phyloP scores from a whole-genome alignment of 441 rosid genomes.

The Bocquillonia castaneifolia region DNA sequence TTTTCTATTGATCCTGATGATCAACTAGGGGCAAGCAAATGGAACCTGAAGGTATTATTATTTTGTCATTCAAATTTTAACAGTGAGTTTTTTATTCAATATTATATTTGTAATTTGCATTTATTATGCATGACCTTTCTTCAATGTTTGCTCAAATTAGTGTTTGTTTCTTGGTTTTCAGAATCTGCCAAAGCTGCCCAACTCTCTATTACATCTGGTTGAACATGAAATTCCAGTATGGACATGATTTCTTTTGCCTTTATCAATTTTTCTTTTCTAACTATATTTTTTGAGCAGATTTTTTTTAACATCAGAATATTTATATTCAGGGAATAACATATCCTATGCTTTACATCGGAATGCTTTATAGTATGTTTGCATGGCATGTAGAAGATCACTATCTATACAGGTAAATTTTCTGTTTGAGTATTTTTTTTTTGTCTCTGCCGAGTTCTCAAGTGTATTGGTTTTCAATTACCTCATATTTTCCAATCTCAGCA shows the following conservation, averaged over 20 bases:
- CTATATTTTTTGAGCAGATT: background rate
- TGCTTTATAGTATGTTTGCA: slow-evolving; percentile 55
- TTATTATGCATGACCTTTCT: background rate
- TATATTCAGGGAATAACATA: slow-evolving; percentile 38
- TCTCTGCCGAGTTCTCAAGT: background rate
- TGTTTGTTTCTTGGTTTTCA: slow-evolving; percentile 18
- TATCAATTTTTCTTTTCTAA: background rate
- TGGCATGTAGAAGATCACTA: slow-evolving; percentile 64
- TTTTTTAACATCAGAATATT: background rate
- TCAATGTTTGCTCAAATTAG: background rate
- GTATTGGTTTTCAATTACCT: background rate
- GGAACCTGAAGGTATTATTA: slow-evolving; percentile 42
- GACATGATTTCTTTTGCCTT: background rate
- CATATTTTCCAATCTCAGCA: slow-evolving; percentile 24
- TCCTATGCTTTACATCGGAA: slow-evolving; percentile 57
- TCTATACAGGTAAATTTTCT: slow-evolving; percentile 36
- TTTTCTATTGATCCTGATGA: slow-evolving; percentile 41
- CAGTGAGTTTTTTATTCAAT: background rate
- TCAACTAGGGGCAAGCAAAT: slow-evolving; percentile 38
- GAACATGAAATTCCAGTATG: slow-evolving; percentile 35
- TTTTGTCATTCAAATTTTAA: background rate
- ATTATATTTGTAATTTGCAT: background rate
- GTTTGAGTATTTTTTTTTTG: background rate
- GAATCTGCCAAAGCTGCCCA: slow-evolving; percentile 30
- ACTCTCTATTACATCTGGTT: slow-evolving; percentile 36